Base-by-base conservation (phyloP, 2,329 filamentous ascomycete species). In the Colletotrichum chrysophilum region DNA sequence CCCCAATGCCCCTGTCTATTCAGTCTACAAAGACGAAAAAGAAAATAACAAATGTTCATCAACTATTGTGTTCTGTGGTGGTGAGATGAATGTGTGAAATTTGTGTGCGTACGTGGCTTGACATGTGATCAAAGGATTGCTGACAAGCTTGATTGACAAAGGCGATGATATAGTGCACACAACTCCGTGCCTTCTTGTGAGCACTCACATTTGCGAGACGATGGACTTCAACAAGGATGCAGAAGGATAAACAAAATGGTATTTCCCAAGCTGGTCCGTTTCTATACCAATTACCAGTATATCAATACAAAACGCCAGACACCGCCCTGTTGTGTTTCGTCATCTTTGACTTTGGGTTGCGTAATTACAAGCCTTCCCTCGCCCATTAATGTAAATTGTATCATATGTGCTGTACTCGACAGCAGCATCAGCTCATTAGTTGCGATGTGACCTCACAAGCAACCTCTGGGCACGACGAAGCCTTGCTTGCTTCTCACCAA, bases 381-480 rank as follows among this genome's bases (percentile, higher is more conserved):
- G 43, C 28, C 32, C 56, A 56, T 67, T 26, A 28, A 58, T 64
- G 34, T 28, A 10, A 36, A 48, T 24, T n/a, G 14, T 48, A 48
- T 28, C 48, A 34, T 18, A 12, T 52, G 65, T 56, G n/a, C 60
- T 26, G 43, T 36, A n/a, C 21, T 21, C 16, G n/a, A 52, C 24
- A 32, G 7, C 34, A 13, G 12, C 16, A 13, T 21, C 43, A 21
- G 43, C 43, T 52, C n/a, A 52, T 52, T 13, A 52, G 43, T 52
- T 52, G n/a, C 55, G 43, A 12, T 76, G 70, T 32, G 70, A 68
- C 58, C 70, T 65, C 48, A 12, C 24, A 52, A 88, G 80, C 66
- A 89, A 78, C 70, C 80, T 82, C 34, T 84, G 82, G 2, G 88
- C 87, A 34, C 87, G 81, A 55, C 81, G 80, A 32, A 89, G 76